These are phyloP conservation scores for Monilinia laxa DNA, from an alignment of 2,329 filamentous ascomycete species.

Conservation along the genomic window DNA sequence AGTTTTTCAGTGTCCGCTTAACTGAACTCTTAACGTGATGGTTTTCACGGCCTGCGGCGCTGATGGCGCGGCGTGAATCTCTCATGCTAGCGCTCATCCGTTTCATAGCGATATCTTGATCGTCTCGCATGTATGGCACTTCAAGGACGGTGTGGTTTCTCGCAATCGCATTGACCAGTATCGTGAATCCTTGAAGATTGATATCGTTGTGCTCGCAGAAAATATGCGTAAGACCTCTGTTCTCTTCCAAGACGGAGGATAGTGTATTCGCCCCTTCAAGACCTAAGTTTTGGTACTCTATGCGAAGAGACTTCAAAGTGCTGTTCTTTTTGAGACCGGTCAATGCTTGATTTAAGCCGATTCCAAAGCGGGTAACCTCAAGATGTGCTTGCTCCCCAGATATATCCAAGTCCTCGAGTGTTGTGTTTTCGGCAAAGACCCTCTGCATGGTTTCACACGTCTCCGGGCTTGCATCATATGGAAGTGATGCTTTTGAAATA, in stretches of 20 bases:
- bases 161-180: slow-evolving; percentile 66
- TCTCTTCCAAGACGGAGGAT: slow-evolving; percentile 65
- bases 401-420: slow-evolving; percentile 65
- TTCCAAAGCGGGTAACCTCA: slow-evolving; percentile 68
- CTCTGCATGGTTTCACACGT: slow-evolving; percentile 62
- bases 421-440: slow-evolving; percentile 67
- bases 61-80: slow-evolving; percentile 30
- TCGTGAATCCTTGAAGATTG: slow-evolving; percentile 67
- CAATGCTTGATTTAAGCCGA: slow-evolving; percentile 65
- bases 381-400: slow-evolving; percentile 70
- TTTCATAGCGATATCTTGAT: slow-evolving; percentile 60
- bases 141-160: slow-evolving; percentile 62
- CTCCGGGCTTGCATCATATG: slow-evolving; percentile 65
- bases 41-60: slow-evolving; percentile 27
- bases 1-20: slow-evolving; percentile 35
- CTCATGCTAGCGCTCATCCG: slow-evolving; percentile 42
- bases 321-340: slow-evolving; percentile 63
- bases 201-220: slow-evolving; percentile 73
- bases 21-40: slow-evolving; percentile 35
- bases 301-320: slow-evolving; percentile 59
- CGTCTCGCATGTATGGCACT: slow-evolving; percentile 62
- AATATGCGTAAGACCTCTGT: slow-evolving; percentile 61
- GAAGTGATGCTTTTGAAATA: slow-evolving; percentile 68
- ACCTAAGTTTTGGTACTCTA: slow-evolving; percentile 68
- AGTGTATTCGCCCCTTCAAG: slow-evolving; percentile 68